phyloP scores from a whole-genome alignment of 2,329 filamentous ascomycete genomes.

The Aspergillus udagawae region DNA sequence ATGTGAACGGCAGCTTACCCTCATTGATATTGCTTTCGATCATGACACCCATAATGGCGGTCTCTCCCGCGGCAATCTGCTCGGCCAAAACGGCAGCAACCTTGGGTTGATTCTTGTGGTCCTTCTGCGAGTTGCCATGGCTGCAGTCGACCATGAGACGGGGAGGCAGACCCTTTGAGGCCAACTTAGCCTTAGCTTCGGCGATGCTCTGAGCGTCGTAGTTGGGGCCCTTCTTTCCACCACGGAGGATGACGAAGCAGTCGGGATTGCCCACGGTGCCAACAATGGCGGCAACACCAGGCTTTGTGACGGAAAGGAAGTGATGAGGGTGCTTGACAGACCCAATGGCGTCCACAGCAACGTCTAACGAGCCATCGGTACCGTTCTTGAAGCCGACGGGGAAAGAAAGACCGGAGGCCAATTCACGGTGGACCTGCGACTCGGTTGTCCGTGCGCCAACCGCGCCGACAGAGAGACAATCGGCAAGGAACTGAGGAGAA shows the following conservation, averaged over 20 bases:
- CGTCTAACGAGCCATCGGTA: slow-evolving; percentile 82
- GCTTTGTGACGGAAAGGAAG: slow-evolving; percentile 96
- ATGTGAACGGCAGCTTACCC: slow-evolving; percentile 49
- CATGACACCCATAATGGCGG: slow-evolving; percentile 93
- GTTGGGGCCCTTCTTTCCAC: slow-evolving; percentile 90
- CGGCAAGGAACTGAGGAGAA: slow-evolving; percentile 92
- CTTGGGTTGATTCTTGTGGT: slow-evolving; percentile 96
- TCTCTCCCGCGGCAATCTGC: slow-evolving; percentile 81
- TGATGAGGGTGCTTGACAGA: slow-evolving; percentile 89
- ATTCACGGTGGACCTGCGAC: slow-evolving; percentile 89
- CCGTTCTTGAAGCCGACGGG: slow-evolving; percentile 99
- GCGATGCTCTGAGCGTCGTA: slow-evolving; percentile 82
- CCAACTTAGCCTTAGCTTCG: slow-evolving; percentile 74
- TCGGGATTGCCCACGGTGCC: slow-evolving; percentile 93
- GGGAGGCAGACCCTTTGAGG: slow-evolving; percentile 67
- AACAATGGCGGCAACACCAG: slow-evolving; percentile 89
- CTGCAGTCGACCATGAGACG: slow-evolving; percentile 97
- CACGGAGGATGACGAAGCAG: slow-evolving; percentile 92
- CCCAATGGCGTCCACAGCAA: slow-evolving; percentile 93
- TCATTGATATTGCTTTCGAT: slow-evolving; percentile 97
- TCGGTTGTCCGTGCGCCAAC: slow-evolving; percentile 96
- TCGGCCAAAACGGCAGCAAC: slow-evolving; percentile 77
- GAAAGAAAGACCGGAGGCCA: slow-evolving; percentile 91
- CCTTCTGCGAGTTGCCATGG: slow-evolving; percentile 92
- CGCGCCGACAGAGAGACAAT: slow-evolving; percentile 85